A percentile compares a stretch with the other conserved stretches of the same genome.
Evolutionary conservation across 2,329 filamentous ascomycete species (phyloP).

Genomic region (Trichoderma sp.): DNA sequence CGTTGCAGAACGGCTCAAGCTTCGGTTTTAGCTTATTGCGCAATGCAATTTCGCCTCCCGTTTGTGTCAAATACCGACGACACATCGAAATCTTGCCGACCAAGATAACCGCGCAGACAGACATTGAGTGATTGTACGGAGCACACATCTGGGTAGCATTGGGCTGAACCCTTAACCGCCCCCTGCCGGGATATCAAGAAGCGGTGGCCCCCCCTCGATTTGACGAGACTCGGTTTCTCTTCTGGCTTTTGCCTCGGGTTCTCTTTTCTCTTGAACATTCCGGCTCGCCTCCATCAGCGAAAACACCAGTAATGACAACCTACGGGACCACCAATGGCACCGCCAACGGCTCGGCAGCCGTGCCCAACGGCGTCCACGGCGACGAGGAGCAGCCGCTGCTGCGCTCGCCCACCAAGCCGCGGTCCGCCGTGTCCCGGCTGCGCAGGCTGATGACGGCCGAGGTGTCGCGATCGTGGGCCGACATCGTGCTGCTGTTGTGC

Average conservation of each 20-base stretch:
- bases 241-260: background rate
- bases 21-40: conserved; percentile 21
- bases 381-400: conserved; percentile 45
- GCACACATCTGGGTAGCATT: too few species aligned
- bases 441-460: conserved; percentile 47
- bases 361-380: conserved; percentile 28
- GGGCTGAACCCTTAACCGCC: too few species aligned
- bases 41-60: background rate
- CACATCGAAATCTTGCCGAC: too few species aligned
- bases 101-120: too few species aligned
- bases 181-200: background rate
- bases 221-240: background rate
- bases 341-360: conserved; percentile 30
- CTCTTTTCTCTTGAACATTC: background rate
- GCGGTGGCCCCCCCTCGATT: background rate
- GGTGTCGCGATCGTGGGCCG: conserved; percentile 64
- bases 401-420: conserved; percentile 32
- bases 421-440: conserved; percentile 35
- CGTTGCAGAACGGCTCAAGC: conserved; percentile 20
- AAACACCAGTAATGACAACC: conserved; percentile 6
- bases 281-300: background rate
- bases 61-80: background rate
- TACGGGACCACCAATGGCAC: conserved; percentile 30
- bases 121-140: too few species aligned
- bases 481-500: conserved; percentile 69